Base-by-base conservation (phyloP, 164 flowering plant genomes). In the Umbellularia californica region DNA sequence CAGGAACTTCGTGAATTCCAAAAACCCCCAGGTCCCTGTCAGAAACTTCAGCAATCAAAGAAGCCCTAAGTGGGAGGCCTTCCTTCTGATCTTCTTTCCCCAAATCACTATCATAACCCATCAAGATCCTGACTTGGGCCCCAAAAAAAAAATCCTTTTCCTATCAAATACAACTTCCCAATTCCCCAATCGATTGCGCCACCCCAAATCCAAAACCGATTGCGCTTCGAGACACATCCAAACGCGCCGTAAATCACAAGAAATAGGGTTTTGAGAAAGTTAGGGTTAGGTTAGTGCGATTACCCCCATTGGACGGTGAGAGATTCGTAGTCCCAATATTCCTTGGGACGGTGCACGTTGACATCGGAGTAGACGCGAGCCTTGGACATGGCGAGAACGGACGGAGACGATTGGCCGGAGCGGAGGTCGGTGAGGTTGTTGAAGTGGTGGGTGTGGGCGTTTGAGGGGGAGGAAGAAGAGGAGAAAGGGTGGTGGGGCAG, bases 291-390 rank as follows among this genome's bases (percentile, higher is more conserved):
- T 11, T 4, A 14, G 33, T 19, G 50, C 62, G 27, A 60, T 35
- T 87, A 88, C 95, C 95, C 91, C 95, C 95, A 90, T 73, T 90
- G 92, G 58, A 89, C 89, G 78, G 88, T 79, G 76, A 89, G 90
- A 69, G 93, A 82, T 75, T 90, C 95, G 82, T 90, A 90, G 50
- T 89, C 92, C 92, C 90, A 89, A 79, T 90, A 88, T 3, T 90
- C 91, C 63, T 84, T 85, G 33, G 93, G 89, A 9, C 91, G 90
- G 50, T 74, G 86, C 70, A 89, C 90, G 50, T 90, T 90, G 68
- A 90, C 80, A 70, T 89, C 93, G 3, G 93, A 71, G 82, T 89
- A 90, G 50, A 90, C 92, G 20, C 90, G 84, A 77, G 95, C 87
- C 72, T 81, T 84, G 65, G 88, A 89, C 87, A 87, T 79, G 70